Evolutionary conservation across 371 early-diverging fungal genomes (phyloP), one percentile per base, ranked within the genome.

Genomic region (Entomophthora muscae): DNA sequence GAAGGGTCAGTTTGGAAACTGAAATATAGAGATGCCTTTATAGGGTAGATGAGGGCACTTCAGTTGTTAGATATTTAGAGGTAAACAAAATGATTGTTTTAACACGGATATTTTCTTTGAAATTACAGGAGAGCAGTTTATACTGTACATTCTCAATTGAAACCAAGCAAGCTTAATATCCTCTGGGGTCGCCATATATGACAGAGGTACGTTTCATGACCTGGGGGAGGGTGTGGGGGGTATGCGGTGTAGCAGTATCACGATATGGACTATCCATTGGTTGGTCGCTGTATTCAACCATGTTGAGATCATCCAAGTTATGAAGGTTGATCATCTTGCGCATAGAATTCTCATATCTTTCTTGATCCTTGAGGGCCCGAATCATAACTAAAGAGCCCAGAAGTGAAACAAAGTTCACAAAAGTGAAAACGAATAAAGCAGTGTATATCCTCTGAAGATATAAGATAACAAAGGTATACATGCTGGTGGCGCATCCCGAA

Each of bases 361-460:
- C 69, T 27, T 71, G 69, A 24, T 73, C 71, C 27, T 73, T 68
- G 3, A 71, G 62, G 1, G 73, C 71, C 53, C 71, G 69, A 52
- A 71, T 53, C 52, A 71, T n/a, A 57, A 71, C 67, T 3, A 73
- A 42, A 12, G 66, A 65, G 60, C 67, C 68, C 21, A 73, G 57
- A 23, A 73, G 66, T 24, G 69, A 66, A 17, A 69, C 53, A 10
- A 73, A 66, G 52, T 71, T 70, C 0, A 73, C 69, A 24, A 68
- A 56, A 1, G 71, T 68, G 64, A 69, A 73, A 0, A 67, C 69
- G 54, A 71, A 73, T 2, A 73, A 65, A 1, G 71, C 67, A 17
- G 73, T 73, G 42, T 71, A 73, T 2, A 73, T 63, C 54, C 71
- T 73, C 42, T 67, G 57, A 12, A 73, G 60, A 32, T 73, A 71